Evolutionary conservation across 2,329 filamentous ascomycete genomes (phyloP).

Genomic region (Ophiocordyceps camponoti-saundersi): DNA sequence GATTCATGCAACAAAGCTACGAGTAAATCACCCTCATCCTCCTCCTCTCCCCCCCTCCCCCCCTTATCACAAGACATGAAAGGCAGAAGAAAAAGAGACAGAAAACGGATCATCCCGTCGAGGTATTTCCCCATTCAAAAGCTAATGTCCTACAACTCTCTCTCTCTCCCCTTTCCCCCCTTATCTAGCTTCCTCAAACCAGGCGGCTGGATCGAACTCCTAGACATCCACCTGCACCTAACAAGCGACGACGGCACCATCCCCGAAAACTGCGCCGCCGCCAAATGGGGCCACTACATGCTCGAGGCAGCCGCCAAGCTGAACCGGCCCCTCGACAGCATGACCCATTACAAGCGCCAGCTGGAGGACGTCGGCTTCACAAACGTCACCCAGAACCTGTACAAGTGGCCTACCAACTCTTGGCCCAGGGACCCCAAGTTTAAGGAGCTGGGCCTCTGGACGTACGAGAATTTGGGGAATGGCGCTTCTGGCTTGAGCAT

Average conservation of each 20-base stretch:
- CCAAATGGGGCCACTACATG: conserved; percentile 12
- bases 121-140: too few species aligned
- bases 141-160: not conserved
- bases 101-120: too few species aligned
- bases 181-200: conserved; percentile 15
- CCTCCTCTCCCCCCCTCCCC: too few species aligned
- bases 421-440: conserved; percentile 34
- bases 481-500: conserved; percentile 19
- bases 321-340: conserved; percentile 13
- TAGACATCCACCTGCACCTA: conserved; percentile 22
- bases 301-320: conserved; percentile 13
- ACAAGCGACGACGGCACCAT: conserved; percentile 25
- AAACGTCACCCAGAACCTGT: conserved; percentile 28
- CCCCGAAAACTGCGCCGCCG: conserved; percentile 9
- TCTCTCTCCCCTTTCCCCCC: too few species aligned
- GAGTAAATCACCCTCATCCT: conserved; percentile 4
- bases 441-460: conserved; percentile 30
- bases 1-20: conserved; percentile 18
- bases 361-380: conserved; percentile 35
- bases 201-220: conserved; percentile 25
- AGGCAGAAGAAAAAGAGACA: too few species aligned
- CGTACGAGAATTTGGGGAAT: conserved; percentile 14
- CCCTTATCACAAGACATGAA: too few species aligned
- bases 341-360: conserved; percentile 14
- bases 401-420: conserved; percentile 30